Base-by-base conservation (phyloP, 805 yeast species). In the Candida stauntonica region DNA sequence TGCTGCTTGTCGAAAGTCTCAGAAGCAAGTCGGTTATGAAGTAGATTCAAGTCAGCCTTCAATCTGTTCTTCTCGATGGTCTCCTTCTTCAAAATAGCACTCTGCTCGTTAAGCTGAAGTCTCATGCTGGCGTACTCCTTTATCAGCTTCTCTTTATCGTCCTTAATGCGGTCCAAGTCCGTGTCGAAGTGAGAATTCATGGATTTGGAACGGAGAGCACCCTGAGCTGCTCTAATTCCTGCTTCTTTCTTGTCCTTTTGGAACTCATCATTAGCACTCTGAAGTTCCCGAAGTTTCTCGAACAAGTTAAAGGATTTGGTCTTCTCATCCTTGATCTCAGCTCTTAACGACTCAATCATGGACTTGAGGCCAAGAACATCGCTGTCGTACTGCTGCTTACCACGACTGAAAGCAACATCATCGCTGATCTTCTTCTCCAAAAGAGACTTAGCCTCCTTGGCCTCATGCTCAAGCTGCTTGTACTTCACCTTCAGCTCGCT, bases 1-100 rank as follows among this genome's bases (percentile, higher is more conserved):
- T 62, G 73, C 51, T 73, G 77, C 42, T 70, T 74, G 38, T 77
- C 82, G 45, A 75, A 74, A 6, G 79, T 68, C 35, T 78, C 81
- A n/a, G 81, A 68, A 2, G 82, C 80, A n/a, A 79, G 55, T 48
- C 85, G 69, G 2, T 80, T 73, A 47, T 80, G 82, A 12, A 84
- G 58, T 48, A 81, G 62, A 23, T 71, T 68, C 36, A 81, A 52
- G 42, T 81, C 86, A 31, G 81, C 77, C 17, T 67, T 62, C 31
- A 81, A 55, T 60, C 72, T 57, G 50, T 66, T 56, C 32, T 64
- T 66, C 16, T 62, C 67, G 21, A 62, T 62, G 8, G 60, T 50
- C 49, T 75, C 79, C 26, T 65, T 71, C 31, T 75, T 63, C 36
- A 77, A 48, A 3, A 63, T 52, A 8, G 77, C 78, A 42, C 68